Conservation (phyloP, 2,329 filamentous ascomycete species). For the Diaporthe citriasiana region DNA sequence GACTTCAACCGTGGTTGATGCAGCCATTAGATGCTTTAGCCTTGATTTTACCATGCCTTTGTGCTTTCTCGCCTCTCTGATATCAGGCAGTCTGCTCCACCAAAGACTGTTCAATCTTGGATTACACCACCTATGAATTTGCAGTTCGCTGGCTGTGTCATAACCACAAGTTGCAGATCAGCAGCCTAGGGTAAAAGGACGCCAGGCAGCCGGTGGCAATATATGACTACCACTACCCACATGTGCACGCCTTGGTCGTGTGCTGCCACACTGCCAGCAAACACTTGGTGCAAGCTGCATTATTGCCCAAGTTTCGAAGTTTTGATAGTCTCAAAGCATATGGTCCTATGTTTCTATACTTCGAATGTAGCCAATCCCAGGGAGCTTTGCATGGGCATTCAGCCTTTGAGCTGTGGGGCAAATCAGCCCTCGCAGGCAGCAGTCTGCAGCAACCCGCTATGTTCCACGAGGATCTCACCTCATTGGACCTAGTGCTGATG, state of each 20-base stretch:
- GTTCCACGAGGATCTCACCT: conserved; percentile 7
- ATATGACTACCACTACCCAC: background rate
- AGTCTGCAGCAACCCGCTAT: background rate
- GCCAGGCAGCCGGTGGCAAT: conserved; percentile 2
- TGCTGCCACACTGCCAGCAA: background rate
- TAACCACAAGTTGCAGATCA: background rate
- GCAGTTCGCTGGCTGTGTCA: background rate
- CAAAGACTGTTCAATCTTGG: background rate
- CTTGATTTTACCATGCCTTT: background rate
- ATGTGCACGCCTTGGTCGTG: no score
- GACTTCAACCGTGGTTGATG: no score
- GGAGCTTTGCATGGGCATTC: background rate
- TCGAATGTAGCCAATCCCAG: background rate
- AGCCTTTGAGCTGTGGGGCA: background rate
- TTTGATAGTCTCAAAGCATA: background rate
- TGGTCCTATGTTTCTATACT: background rate
- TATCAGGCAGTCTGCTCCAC: background rate
- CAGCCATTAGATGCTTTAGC: background rate
- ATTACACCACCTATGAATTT: background rate
- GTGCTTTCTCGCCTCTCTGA: background rate
- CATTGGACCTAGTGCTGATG: conserved; percentile 15
- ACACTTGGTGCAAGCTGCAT: background rate
- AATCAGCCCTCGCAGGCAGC: background rate
- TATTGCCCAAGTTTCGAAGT: background rate
- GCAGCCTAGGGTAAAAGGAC: background rate